Evolutionary conservation across 805 yeast species (phyloP).

Genomic region (Blastobotrys peoriensis): DNA sequence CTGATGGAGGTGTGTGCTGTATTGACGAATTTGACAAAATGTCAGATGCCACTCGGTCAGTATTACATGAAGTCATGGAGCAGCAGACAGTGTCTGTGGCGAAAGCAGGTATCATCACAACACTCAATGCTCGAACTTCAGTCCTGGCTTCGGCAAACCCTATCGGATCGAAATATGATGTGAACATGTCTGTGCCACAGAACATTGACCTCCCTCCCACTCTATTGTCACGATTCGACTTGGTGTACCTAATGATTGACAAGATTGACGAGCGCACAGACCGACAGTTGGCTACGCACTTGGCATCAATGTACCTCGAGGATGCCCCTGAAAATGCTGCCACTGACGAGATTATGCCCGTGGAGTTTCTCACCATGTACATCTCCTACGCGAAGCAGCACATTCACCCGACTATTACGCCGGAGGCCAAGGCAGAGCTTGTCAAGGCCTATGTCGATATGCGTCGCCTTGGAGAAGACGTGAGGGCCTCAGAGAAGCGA

Average conservation of each 20-base stretch:
- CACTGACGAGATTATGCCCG: conserved; percentile 63
- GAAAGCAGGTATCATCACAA: conserved; percentile 96
- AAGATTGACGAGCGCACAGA: conserved; percentile 84
- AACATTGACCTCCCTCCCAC: conserved; percentile 98
- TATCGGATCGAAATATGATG: conserved; percentile 90
- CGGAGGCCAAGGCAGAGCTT: conserved; percentile 74
- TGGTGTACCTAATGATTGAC: conserved; percentile 87
- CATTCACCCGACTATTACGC: conserved; percentile 70
- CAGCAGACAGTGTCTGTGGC: conserved; percentile 98
- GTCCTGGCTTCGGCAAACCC: conserved; percentile 96
- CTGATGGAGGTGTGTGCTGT: conserved; percentile 98
- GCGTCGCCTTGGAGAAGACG: conserved; percentile 92
- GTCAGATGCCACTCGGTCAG: conserved; percentile 91
- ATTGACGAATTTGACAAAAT: conserved; percentile 98
- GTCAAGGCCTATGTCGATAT: conserved; percentile 86
- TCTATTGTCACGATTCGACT: conserved; percentile 85
- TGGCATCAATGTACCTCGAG: conserved; percentile 86
- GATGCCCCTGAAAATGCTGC: conserved; percentile 75
- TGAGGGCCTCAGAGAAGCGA: conserved; percentile 76
- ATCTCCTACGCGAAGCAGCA: conserved; percentile 92
- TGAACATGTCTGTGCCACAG: conserved; percentile 88
- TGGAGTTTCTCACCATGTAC: conserved; percentile 80
- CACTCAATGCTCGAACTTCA: conserved; percentile 93
- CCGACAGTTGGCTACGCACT: conserved; percentile 80
- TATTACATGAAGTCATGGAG: conserved; percentile 97